phyloP scores from a whole-genome alignment of 2,329 filamentous ascomycete species.

The Alternaria ethzedia region DNA sequence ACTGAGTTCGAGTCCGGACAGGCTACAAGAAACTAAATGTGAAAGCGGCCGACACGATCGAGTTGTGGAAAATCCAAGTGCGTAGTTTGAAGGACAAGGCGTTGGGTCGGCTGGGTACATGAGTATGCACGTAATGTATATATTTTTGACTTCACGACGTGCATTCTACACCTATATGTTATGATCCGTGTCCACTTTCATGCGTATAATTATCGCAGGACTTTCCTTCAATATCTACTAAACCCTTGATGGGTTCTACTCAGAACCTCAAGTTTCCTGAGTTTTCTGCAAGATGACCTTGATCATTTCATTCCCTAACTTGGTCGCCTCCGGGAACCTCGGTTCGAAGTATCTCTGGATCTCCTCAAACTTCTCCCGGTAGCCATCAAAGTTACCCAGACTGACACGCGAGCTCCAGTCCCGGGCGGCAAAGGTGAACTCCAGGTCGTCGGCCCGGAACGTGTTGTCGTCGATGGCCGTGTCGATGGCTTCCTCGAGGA shows the following conservation, averaged over 20 bases:
- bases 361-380: constrained; percentile 86
- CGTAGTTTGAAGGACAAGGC: background rate
- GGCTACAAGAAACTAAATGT: background rate
- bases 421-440: constrained; percentile 95
- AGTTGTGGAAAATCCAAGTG: background rate
- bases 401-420: constrained; percentile 95
- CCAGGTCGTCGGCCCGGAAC: constrained; percentile 93
- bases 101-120: background rate
- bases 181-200: background rate
- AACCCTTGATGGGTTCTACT: background rate
- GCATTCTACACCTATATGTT: background rate
- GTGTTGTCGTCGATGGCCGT: constrained; percentile 89
- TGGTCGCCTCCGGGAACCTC: constrained; percentile 83
- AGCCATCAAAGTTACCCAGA: constrained; percentile 90
- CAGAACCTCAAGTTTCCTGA: constrained; percentile 17
- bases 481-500: constrained; percentile 83
- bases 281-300: constrained; percentile 89
- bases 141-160: background rate
- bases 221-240: background rate
- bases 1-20: constrained; percentile 64
- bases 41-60: background rate
- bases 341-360: constrained; percentile 93
- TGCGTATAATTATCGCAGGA: background rate
- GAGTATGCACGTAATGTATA: background rate
- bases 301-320: constrained; percentile 95